Evolutionary conservation across 148 eudicot genomes (phyloP).

Genomic region (Talinum fruticosum): DNA sequence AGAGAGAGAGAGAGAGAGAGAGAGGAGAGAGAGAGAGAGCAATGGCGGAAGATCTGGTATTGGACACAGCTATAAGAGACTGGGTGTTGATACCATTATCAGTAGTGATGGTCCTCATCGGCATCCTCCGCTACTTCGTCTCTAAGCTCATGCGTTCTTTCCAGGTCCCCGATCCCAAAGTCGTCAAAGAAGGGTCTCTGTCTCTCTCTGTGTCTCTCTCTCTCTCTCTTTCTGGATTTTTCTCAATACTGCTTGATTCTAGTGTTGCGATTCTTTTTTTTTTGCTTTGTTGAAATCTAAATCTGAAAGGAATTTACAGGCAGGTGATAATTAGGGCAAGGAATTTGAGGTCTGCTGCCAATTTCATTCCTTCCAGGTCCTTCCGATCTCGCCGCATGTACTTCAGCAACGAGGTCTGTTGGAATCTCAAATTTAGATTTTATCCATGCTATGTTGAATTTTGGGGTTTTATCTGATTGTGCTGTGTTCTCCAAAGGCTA

Average conservation of each 20-base stretch:
- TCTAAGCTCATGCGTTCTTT: slow-evolving; percentile 89
- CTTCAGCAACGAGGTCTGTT: slow-evolving; percentile 79
- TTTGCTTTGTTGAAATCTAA: neutral
- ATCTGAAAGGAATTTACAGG: slow-evolving; percentile 36
- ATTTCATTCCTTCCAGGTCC: slow-evolving; percentile 79
- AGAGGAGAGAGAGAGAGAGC: too few species aligned
- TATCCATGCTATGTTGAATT: too few species aligned
- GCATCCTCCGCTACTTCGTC: slow-evolving; percentile 89
- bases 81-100: slow-evolving; percentile 94
- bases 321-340: slow-evolving; percentile 87
- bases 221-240: too few species aligned
- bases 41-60: slow-evolving; percentile 24
- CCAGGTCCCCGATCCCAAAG: slow-evolving; percentile 69
- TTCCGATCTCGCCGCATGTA: slow-evolving; percentile 78
- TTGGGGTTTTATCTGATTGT: too few species aligned
- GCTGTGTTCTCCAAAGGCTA: too few species aligned
- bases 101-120: slow-evolving; percentile 88
- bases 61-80: slow-evolving; percentile 92
- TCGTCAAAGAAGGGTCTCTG: slow-evolving; percentile 89
- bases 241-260: too few species aligned
- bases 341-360: slow-evolving; percentile 70
- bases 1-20: too few species aligned
- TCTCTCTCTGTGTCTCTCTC: neutral
- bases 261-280: neutral
- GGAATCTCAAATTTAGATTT: too few species aligned